Evolutionary conservation across 768 basidiomycete species (phyloP).

Genomic region (Floccularia luteovirens): DNA sequence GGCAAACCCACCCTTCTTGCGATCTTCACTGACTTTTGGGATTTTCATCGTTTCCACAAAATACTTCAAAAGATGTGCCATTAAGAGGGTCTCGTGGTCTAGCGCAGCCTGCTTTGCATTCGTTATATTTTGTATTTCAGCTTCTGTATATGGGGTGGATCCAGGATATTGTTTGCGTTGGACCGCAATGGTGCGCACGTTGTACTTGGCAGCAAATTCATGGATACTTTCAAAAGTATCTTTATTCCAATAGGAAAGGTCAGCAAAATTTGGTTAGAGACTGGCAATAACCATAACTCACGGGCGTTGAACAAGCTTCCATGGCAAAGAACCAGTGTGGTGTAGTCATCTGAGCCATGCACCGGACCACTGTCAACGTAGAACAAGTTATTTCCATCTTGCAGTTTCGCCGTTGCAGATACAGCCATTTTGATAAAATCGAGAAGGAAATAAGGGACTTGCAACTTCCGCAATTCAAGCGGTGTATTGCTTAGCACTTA

Average conservation of each 20-base stretch:
- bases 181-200: constrained; percentile 18
- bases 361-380: constrained; percentile 26
- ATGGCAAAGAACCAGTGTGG: constrained; percentile 24
- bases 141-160: constrained; percentile 21
- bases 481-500: too few relatives aligned
- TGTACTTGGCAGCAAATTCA: constrained; percentile 11
- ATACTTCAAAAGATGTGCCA: constrained; percentile 19
- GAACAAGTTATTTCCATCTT: constrained; percentile 17
- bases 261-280: constrained; percentile 8
- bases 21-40: constrained; percentile 16
- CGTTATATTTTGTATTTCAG: constrained; percentile 13
- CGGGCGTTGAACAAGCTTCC: constrained; percentile 25
- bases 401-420: constrained; percentile 10
- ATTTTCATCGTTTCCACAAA: constrained; percentile 18
- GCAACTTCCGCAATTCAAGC: too few relatives aligned
- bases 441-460: too few relatives aligned
- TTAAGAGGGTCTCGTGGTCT: constrained; percentile 16
- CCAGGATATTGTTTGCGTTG: constrained; percentile 27
- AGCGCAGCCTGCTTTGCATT: constrained; percentile 17
- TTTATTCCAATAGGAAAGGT: constrained; percentile 2
- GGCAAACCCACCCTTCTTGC: constrained; percentile 23
- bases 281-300: constrained; percentile 10
- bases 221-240: constrained; percentile 14
- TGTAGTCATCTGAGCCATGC: constrained; percentile 19
- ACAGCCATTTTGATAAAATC: too few relatives aligned